Conservation (phyloP, 805 yeast genomes). For the Cyberlindnera maritima region DNA sequence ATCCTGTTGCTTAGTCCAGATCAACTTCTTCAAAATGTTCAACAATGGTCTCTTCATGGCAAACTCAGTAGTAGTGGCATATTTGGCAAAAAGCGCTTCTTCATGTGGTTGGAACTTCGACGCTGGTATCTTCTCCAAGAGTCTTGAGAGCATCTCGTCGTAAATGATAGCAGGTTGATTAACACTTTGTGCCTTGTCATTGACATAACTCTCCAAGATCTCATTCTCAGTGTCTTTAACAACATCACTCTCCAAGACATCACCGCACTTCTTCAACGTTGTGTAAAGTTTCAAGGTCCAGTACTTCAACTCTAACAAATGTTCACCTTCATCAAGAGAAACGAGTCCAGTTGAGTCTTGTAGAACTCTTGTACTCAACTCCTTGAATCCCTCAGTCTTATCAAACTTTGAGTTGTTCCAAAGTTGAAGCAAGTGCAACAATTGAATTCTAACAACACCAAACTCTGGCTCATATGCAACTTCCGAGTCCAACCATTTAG, state of each 20-base stretch:
- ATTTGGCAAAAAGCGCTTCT: constrained; percentile 34
- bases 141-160: constrained; percentile 35
- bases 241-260: constrained; percentile 28
- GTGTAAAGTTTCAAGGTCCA: constrained; percentile 44
- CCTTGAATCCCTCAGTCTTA: constrained; percentile 34
- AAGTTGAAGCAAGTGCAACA: constrained; percentile 43
- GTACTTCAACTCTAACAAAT: constrained; percentile 41
- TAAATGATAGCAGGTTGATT: constrained; percentile 35
- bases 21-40: constrained; percentile 36
- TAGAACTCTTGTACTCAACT: constrained; percentile 36
- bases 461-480: constrained; percentile 58
- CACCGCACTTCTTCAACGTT: constrained; percentile 26
- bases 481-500: constrained; percentile 60
- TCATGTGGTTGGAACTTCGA: constrained; percentile 33
- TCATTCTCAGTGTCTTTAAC: constrained; percentile 37
- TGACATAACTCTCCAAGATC: constrained; percentile 40
- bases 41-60: constrained; percentile 45
- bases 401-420: constrained; percentile 29
- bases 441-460: constrained; percentile 41
- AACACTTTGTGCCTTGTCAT: constrained; percentile 19
- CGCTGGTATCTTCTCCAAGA: constrained; percentile 30
- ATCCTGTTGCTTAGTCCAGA: constrained; percentile 52
- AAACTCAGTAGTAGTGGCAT: constrained; percentile 29
- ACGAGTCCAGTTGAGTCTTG: constrained; percentile 45
- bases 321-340: constrained; percentile 34